Evolutionary conservation across 768 basidiomycete genomes (phyloP), one percentile per base, ranked within the genome.

Genomic region (Collybia mongolica): DNA sequence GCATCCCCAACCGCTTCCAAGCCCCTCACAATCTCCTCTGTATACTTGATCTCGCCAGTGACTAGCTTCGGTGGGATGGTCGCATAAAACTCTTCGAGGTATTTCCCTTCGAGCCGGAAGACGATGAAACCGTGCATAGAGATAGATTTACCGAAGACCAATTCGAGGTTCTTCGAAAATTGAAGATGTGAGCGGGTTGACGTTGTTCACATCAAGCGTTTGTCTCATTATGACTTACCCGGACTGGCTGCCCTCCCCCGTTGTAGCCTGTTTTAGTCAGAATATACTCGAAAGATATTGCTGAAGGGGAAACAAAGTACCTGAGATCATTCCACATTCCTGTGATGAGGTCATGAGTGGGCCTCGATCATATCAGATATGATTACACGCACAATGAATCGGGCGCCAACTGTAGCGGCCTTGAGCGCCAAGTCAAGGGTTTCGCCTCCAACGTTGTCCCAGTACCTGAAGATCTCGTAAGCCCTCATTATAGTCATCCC

Each of bases 401-500:
- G 61, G 0, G 81, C 80, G 17, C 71, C 54, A 0, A 55, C 44
- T 0, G 68, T 73, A 1, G 83, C 72, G 32, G 70, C 72, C 1
- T 71, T 66, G 3, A 87, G 60, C 1, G 81, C 84, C 15, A 74
- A 71, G 6, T 87, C 84, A 3, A 87, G 68, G 0, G 71, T 76
- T 45, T 80, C 75, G 1, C 84, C 83, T 8, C 82, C 83, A 9
- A 85, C 83, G 39, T 80, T 76, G 52, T 83, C 80, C 76, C 77
- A 81, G 55, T 71, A 81, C 26, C 76, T 77, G 32, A 26, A 26
- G 7, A 26, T 26, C 32, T 9, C 32, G 32, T 32, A 9, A 32
- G 9, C 32, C 11, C 32, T 12, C 5, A 14, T 32, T 9, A 26
- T 26, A 32, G 6, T 32, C 4, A 32, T 11, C 14, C 11, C 11